phyloP scores from a whole-genome alignment of 257 asterid species.

The Penstemon eatonii region DNA sequence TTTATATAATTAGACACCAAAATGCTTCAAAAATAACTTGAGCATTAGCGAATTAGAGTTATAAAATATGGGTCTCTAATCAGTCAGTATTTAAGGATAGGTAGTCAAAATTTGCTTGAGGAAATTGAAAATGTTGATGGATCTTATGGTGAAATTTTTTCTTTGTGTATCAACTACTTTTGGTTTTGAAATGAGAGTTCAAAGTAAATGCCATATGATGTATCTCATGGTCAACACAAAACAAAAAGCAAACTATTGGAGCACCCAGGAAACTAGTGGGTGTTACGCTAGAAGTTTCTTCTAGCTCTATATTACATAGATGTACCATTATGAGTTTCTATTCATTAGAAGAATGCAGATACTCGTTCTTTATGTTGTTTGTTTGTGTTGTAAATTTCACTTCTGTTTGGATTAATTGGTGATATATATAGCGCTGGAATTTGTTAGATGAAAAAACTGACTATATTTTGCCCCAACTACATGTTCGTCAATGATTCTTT shows the following conservation, averaged over 20 bases:
- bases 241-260: not conserved
- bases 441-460: not conserved
- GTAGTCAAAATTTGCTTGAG: not conserved
- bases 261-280: not conserved
- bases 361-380: constrained; percentile 2
- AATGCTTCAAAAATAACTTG: not conserved
- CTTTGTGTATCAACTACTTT: not conserved
- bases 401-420: not conserved
- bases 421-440: not conserved
- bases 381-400: not conserved
- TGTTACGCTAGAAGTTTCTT: not conserved
- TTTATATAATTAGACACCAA: constrained; percentile 4
- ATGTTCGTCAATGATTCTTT: not conserved
- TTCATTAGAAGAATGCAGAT: not conserved
- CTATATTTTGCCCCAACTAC: constrained; percentile 8
- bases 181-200: not conserved
- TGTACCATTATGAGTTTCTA: not conserved
- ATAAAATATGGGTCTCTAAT: not conserved
- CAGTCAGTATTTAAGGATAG: no score
- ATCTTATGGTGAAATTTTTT: not conserved
- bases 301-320: not conserved
- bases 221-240: not conserved
- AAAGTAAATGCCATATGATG: constrained; percentile 1
- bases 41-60: not conserved
- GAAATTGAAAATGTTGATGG: not conserved